Evolutionary conservation across 2,329 filamentous ascomycete species (phyloP).

Genomic region (Stagonosporopsis tanaceti): DNA sequence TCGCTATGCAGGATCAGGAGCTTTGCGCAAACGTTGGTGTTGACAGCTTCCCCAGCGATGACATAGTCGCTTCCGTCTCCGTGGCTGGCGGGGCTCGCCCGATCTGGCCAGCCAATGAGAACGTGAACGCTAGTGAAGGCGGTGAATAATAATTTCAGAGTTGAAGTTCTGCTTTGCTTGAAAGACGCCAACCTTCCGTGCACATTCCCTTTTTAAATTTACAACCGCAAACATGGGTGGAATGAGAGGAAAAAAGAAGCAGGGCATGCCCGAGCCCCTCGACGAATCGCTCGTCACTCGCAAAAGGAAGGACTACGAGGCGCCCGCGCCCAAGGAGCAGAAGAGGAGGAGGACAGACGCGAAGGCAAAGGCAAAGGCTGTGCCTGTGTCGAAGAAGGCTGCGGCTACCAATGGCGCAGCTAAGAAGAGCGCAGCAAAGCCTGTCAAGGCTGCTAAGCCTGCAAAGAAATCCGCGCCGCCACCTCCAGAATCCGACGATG

Average conservation of each 20-base stretch:
- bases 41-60: constrained; percentile 32
- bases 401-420: constrained; percentile 51
- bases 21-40: constrained; percentile 3
- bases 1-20: neutral
- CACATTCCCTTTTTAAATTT: constrained; percentile 4
- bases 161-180: constrained; percentile 15
- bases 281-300: constrained; percentile 78
- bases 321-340: constrained; percentile 47
- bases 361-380: constrained; percentile 35
- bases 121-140: constrained; percentile 25
- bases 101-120: neutral
- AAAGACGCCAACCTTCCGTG: constrained; percentile 13
- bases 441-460: constrained; percentile 39
- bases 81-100: constrained; percentile 10
- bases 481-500: constrained; percentile 38
- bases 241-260: constrained; percentile 93
- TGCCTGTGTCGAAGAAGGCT: constrained; percentile 43
- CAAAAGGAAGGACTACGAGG: constrained; percentile 84
- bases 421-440: constrained; percentile 31
- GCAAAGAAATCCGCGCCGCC: constrained; percentile 44
- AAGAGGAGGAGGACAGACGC: constrained; percentile 68
- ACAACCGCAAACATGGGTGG: constrained; percentile 71
- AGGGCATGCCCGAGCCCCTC: constrained; percentile 83
- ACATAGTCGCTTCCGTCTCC: constrained; percentile 36
- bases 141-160: constrained; percentile 37